A percentile compares a stretch with the other conserved stretches of the same genome.
phyloP scores from a whole-genome alignment of 2,329 filamentous ascomycete species.

The Claviceps fusiformis region DNA sequence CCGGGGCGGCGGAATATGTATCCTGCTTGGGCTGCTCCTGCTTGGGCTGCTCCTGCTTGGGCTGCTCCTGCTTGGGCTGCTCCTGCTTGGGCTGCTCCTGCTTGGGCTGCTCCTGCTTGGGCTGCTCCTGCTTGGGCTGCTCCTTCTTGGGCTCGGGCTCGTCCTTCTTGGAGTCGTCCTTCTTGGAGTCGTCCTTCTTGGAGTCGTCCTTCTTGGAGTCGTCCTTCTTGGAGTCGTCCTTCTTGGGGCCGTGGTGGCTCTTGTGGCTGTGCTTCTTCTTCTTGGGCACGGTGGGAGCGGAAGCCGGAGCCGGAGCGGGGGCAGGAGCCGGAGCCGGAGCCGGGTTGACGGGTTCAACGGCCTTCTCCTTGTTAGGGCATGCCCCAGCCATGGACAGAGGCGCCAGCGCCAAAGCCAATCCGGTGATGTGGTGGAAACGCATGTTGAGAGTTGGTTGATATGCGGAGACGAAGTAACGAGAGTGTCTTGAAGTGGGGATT shows the following conservation, averaged over 20 bases:
- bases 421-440: slow-evolving; percentile 14
- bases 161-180: not conserved
- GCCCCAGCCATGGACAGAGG: not conserved
- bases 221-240: no score
- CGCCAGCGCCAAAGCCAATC: slow-evolving; percentile 3
- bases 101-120: not conserved
- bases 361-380: not conserved
- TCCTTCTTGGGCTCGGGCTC: not conserved
- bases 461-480: no score
- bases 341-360: not conserved
- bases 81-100: no score
- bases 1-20: not conserved
- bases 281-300: not conserved
- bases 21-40: no score
- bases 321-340: no score
- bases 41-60: not conserved
- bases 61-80: no score
- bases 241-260: not conserved
- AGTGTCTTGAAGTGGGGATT: not conserved
- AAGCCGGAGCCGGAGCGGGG: not conserved
- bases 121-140: not conserved
- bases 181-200: no score
- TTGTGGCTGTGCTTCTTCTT: not conserved
- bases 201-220: no score
- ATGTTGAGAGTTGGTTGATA: not conserved